These are phyloP conservation scores for Millerago galiae DNA, from an alignment of 805 yeast genomes.

Conservation along the genomic window DNA sequence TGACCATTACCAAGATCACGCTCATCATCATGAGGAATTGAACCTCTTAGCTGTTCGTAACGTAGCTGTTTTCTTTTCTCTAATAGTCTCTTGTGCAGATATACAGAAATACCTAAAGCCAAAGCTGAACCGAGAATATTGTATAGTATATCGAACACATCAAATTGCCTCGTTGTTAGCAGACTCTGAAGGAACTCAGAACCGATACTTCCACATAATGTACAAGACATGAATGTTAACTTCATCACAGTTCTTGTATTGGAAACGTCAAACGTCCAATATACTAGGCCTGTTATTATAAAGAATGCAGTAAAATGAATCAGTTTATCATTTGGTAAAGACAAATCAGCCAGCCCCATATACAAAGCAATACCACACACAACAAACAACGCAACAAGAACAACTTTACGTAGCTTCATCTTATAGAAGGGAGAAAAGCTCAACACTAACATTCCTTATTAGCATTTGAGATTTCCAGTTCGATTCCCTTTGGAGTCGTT, in stretches of 20 bases:
- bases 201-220: conserved; percentile 38
- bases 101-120: conserved; percentile 13
- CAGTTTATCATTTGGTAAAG: conserved; percentile 43
- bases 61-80: conserved; percentile 19
- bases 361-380: conserved; percentile 13
- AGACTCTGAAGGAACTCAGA: conserved; percentile 48
- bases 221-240: conserved; percentile 36
- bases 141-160: conserved; percentile 37
- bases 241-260: conserved; percentile 26
- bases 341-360: conserved; percentile 28
- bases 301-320: conserved; percentile 43
- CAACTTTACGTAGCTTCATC: conserved; percentile 24
- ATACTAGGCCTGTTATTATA: conserved; percentile 42
- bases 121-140: conserved; percentile 27
- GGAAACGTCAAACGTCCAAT: conserved; percentile 36
- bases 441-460: not conserved
- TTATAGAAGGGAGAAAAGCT: not conserved
- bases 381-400: conserved; percentile 29
- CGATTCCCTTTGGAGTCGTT: not conserved
- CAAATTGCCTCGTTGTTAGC: conserved; percentile 42
- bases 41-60: conserved; percentile 20
- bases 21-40: conserved; percentile 22
- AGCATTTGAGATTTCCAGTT: not conserved
- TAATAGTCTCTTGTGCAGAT: conserved; percentile 19
- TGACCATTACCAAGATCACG: conserved; percentile 9